Conservation (phyloP, 352 stramenopile species). For the Globisporangium megalacanthum region DNA sequence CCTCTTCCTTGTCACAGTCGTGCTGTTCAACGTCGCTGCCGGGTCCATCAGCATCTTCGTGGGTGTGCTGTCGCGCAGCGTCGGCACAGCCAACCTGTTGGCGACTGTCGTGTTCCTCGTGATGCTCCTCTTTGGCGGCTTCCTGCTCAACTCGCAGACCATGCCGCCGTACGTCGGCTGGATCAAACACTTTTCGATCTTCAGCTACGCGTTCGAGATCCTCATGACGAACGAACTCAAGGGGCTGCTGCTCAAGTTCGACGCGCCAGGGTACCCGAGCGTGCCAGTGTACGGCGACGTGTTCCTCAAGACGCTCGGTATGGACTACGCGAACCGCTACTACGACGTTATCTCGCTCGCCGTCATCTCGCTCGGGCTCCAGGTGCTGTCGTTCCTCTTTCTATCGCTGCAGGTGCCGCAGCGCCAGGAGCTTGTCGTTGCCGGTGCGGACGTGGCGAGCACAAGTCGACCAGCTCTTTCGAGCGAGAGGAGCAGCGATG, state of each 20-base stretch:
- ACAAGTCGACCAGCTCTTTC: neutral
- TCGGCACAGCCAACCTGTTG: constrained; percentile 66
- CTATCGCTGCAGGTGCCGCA: constrained; percentile 60
- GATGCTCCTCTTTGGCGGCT: constrained; percentile 86
- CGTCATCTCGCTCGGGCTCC: constrained; percentile 41
- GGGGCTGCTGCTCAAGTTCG: constrained; percentile 67
- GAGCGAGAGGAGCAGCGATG: neutral
- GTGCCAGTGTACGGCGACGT: constrained; percentile 80
- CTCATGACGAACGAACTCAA: constrained; percentile 84
- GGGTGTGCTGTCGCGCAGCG: constrained; percentile 50
- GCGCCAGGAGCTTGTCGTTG: constrained; percentile 27
- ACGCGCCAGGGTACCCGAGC: constrained; percentile 66
- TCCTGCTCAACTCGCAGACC: constrained; percentile 80
- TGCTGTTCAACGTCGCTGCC: constrained; percentile 78
- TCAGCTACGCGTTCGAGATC: constrained; percentile 85
- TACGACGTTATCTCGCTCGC: constrained; percentile 58
- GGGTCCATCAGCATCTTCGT: constrained; percentile 74
- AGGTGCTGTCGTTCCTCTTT: constrained; percentile 62
- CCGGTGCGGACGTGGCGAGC: neutral
- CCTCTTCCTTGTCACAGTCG: constrained; percentile 62
- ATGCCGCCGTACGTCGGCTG: constrained; percentile 60
- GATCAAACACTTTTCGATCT: constrained; percentile 81
- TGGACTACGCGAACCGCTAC: constrained; percentile 74
- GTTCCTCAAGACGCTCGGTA: constrained; percentile 78
- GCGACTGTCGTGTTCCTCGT: constrained; percentile 73